Evolutionary conservation across 2,329 filamentous ascomycete genomes (phyloP).

Genomic region (Epichloe elymi): DNA sequence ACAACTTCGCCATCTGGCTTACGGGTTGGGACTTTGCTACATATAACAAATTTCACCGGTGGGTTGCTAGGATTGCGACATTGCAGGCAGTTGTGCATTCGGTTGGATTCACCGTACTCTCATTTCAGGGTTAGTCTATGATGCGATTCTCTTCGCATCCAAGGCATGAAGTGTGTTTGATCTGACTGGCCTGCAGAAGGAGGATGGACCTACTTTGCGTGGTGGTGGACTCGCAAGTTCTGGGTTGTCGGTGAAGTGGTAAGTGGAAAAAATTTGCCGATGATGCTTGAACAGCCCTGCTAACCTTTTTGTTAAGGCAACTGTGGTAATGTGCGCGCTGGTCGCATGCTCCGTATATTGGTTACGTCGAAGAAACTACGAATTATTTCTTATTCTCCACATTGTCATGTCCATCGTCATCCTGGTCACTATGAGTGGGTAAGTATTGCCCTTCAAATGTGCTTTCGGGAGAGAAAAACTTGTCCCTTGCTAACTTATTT

Average conservation of each 20-base stretch:
- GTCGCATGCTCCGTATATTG: constrained; percentile 36
- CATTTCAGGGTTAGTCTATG: constrained; percentile 20
- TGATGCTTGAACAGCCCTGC: neutral
- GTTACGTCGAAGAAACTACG: constrained; percentile 39
- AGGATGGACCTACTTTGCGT: constrained; percentile 21
- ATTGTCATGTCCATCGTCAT: constrained; percentile 37
- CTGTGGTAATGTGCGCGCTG: constrained; percentile 30
- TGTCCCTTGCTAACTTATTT: constrained; percentile 1
- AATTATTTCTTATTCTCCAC: constrained; percentile 35
- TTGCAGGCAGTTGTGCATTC: constrained; percentile 51
- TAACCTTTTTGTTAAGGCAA: constrained; percentile 23
- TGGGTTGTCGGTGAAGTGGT: constrained; percentile 38
- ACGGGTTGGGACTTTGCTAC: constrained; percentile 57
- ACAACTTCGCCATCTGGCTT: constrained; percentile 51
- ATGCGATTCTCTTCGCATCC: neutral
- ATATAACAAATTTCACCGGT: constrained; percentile 55
- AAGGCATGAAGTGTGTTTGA: neutral
- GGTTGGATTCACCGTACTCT: constrained; percentile 39
- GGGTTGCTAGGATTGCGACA: constrained; percentile 49
- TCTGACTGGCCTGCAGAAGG: constrained; percentile 18
- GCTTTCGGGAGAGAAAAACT: too few species aligned
- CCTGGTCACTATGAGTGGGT: constrained; percentile 38
- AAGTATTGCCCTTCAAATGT: constrained; percentile 12
- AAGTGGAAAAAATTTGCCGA: neutral
- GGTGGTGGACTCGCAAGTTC: constrained; percentile 29